Conservation (phyloP, 208 protist genomes). For the Trypanosoma congolense region DNA sequence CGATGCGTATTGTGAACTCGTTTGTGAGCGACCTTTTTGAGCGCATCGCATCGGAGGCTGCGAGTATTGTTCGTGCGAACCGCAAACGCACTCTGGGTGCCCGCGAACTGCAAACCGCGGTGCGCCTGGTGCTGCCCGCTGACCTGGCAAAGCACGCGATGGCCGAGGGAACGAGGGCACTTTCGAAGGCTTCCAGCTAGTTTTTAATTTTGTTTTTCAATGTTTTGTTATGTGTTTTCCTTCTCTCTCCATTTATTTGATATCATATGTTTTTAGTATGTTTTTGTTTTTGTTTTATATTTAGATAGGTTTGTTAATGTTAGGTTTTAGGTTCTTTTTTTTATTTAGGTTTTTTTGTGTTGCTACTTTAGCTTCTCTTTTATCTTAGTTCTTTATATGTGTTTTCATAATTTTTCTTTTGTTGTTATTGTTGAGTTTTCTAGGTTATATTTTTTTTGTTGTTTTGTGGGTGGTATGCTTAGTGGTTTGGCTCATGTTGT, state of each 20-base stretch:
- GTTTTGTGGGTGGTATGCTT: constrained; percentile 51
- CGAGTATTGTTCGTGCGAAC: not conserved
- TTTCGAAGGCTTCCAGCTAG: constrained; percentile 48
- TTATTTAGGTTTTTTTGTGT: constrained; percentile 5
- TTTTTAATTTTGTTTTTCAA: constrained; percentile 13
- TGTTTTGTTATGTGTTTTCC: constrained; percentile 7
- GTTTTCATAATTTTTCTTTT: constrained; percentile 16
- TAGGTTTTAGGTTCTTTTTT: constrained; percentile 8
- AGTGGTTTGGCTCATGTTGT: constrained; percentile 58
- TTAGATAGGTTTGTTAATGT: constrained; percentile 3
- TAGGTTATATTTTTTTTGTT: constrained; percentile 59
- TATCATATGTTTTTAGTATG: constrained; percentile 12
- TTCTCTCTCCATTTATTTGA: constrained; percentile 14
- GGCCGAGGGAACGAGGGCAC: constrained; percentile 97
- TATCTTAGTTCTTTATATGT: constrained; percentile 17
- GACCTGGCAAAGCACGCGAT: constrained; percentile 98
- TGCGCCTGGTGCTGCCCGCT: constrained; percentile 95
- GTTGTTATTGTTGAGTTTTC: constrained; percentile 25
- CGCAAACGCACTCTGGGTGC: not conserved
- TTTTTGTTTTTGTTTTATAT: constrained; percentile 7
- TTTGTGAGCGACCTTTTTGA: not conserved
- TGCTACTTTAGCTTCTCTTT: constrained; percentile 1
- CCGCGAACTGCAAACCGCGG: constrained; percentile 95
- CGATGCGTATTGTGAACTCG: not conserved
- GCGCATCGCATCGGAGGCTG: not conserved